phyloP scores from a whole-genome alignment of 179 eudicot species.

The Beta macrorhiza region DNA sequence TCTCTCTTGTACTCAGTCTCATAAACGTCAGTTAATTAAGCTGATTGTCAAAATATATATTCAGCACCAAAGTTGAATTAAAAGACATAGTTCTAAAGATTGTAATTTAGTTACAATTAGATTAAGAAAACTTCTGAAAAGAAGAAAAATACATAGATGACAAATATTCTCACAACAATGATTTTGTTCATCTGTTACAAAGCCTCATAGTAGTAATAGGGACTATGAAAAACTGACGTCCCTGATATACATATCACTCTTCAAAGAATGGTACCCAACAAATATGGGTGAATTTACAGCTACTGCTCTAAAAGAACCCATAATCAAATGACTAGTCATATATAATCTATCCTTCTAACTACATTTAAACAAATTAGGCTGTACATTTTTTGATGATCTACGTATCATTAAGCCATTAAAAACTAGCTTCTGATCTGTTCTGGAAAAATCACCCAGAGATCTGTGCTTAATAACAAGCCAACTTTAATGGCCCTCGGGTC shows the following conservation, averaged over 20 bases:
- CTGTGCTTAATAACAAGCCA: not conserved
- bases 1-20: not conserved
- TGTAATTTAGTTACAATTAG: not conserved
- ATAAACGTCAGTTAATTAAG: not conserved
- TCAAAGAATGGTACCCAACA: slow-evolving; percentile 21
- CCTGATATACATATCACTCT: slow-evolving; percentile 17
- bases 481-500: not conserved
- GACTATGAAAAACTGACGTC: slow-evolving; percentile 4
- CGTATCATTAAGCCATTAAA: not conserved
- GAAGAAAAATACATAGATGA: not conserved
- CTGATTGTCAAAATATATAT: not conserved
- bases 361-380: slow-evolving; percentile 20
- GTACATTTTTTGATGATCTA: slow-evolving; percentile 26
- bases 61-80: not conserved
- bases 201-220: not conserved
- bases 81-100: not conserved
- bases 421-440: not conserved
- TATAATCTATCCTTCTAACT: slow-evolving; percentile 21
- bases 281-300: slow-evolving; percentile 20
- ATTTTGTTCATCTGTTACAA: not conserved
- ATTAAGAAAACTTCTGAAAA: not conserved
- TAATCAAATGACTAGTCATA: slow-evolving; percentile 3
- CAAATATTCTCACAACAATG: slow-evolving; percentile 7
- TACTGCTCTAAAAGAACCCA: slow-evolving; percentile 14
- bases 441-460: not conserved